A percentile compares a stretch with the other conserved stretches of the same genome.
Conservation (phyloP, 129 eudicot genomes). For the Cynara cardunculus region DNA sequence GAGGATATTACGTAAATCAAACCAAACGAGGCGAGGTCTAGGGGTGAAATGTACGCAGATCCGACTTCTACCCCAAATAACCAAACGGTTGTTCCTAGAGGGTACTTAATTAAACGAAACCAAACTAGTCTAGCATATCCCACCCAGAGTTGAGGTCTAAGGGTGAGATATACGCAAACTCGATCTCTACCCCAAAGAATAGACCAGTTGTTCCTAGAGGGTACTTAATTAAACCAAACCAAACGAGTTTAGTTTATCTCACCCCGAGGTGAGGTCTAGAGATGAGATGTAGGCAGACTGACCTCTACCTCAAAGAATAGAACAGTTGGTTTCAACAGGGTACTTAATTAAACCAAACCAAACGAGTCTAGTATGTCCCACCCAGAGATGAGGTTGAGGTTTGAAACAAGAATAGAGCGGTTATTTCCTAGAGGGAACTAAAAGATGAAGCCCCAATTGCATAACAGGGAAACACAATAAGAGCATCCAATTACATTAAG, state of each 20-base stretch:
- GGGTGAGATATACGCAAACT: no score
- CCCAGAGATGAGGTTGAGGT: background rate
- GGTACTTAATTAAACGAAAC: background rate
- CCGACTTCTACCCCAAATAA: background rate
- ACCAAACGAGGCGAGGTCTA: background rate
- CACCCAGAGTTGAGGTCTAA: background rate
- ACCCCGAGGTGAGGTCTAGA: background rate
- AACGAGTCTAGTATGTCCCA: background rate
- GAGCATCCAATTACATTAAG: background rate
- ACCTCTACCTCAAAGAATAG: background rate
- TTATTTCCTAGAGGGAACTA: background rate
- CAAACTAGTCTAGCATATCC: background rate
- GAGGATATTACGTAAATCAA: background rate
- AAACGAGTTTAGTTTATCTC: background rate
- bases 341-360: background rate
- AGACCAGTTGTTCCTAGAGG: background rate
- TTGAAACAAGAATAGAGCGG: background rate
- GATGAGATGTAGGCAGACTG: background rate
- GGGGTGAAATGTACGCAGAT: background rate
- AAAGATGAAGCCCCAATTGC: background rate
- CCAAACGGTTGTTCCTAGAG: background rate
- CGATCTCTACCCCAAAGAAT: no score
- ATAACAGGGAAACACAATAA: background rate
- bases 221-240: background rate
- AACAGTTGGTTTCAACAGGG: background rate